Percentiles rank a stretch among this genome's conserved stretches.
Evolutionary conservation across 2,329 filamentous ascomycete species (phyloP).

Genomic region (Pyricularia pennisetigena): DNA sequence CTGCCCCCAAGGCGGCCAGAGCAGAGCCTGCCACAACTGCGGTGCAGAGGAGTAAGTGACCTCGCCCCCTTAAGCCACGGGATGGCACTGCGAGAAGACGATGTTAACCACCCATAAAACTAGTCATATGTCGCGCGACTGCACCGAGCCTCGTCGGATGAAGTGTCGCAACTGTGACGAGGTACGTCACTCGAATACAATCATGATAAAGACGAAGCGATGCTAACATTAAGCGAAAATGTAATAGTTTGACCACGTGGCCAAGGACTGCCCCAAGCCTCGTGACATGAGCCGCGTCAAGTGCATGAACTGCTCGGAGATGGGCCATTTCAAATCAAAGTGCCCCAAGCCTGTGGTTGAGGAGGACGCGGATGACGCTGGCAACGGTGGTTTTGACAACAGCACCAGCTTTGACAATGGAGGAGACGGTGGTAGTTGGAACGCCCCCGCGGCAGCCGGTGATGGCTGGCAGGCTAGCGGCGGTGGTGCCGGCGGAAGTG

Average conservation of each 20-base stretch:
- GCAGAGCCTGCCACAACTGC: conserved; percentile 51
- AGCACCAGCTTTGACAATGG: conserved; percentile 3
- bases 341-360: conserved; percentile 24
- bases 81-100: background rate
- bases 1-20: conserved; percentile 51
- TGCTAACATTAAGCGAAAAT: conserved; percentile 16
- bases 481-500: background rate
- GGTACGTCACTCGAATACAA: background rate
- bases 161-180: conserved; percentile 52
- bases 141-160: conserved; percentile 35
- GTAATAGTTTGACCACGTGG: conserved; percentile 30
- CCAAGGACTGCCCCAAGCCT: conserved; percentile 43
- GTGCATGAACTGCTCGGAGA: conserved; percentile 46
- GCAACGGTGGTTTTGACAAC: conserved; percentile 7
- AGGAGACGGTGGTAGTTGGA: conserved; percentile 3
- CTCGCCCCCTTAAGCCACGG: conserved; percentile 13
- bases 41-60: conserved; percentile 35
- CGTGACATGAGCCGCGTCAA: conserved; percentile 44
- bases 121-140: conserved; percentile 51
- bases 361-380: conserved; percentile 13
- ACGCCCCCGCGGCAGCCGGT: background rate
- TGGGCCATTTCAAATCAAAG: conserved; percentile 30
- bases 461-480: background rate
- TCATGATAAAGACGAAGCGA: background rate
- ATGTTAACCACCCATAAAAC: background rate